Conservation (phyloP, 768 basidiomycete genomes). For the Clitopilus passeckerianus region DNA sequence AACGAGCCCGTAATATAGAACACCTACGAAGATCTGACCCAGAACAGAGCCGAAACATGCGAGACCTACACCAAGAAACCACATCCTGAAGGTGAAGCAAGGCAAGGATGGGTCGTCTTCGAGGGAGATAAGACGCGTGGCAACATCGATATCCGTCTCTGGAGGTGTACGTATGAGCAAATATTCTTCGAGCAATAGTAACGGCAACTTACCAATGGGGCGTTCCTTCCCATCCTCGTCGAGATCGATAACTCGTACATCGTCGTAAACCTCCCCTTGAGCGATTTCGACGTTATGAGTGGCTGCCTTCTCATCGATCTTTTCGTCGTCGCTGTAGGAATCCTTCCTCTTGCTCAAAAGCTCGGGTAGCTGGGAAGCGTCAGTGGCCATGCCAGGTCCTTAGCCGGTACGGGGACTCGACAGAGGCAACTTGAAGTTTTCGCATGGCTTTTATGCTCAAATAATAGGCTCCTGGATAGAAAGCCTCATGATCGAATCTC, state of each 20-base stretch:
- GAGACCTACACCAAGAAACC: constrained; percentile 50
- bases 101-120: constrained; percentile 48
- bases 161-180: not conserved
- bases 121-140: constrained; percentile 44
- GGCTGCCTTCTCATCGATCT: constrained; percentile 14
- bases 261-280: constrained; percentile 24
- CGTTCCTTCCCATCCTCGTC: constrained; percentile 4
- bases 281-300: constrained; percentile 13
- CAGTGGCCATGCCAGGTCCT: not conserved
- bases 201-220: constrained; percentile 3
- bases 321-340: constrained; percentile 18
- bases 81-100: constrained; percentile 49
- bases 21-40: constrained; percentile 41
- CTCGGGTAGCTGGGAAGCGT: not conserved
- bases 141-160: constrained; percentile 43
- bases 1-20: not conserved
- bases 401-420: not conserved
- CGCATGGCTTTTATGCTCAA: too few species aligned
- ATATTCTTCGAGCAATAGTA: not conserved
- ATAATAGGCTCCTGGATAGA: too few species aligned
- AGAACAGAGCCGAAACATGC: constrained; percentile 52
- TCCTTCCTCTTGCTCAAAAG: not conserved
- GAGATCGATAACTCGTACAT: constrained; percentile 12
- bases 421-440: not conserved
- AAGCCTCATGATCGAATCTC: too few species aligned